Evolutionary conservation across 768 basidiomycete genomes (phyloP), one percentile per base, ranked within the genome.

Genomic region (Russula abietina): DNA sequence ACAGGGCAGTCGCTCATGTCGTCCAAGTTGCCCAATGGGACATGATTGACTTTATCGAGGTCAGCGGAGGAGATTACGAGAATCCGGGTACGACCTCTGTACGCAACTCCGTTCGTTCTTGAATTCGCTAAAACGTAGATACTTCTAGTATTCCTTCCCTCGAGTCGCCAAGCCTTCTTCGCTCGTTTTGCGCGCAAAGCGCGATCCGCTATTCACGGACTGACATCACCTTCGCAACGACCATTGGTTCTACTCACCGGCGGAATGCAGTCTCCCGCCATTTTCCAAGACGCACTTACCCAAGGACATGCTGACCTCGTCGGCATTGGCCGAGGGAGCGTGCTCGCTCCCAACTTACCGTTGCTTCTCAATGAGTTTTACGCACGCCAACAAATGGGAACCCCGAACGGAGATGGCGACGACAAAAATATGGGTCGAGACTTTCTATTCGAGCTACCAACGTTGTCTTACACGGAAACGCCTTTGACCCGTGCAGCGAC

Each of bases 1-100:
- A 67, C 8, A 75, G 80, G 28, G 86, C 86, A 0, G 72, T 92
- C 2, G 72, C 78, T 24, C 86, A 93, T 69, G 75, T 93, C 14
- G 72, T 74, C 19, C 71, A 78, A 43, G 83, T 93, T 32, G 81
- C 86, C 0, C 70, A 72, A 43, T 91, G 90, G 85, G 79, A 79
- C 1, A 73, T 75, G 19, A 69, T 95, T 5, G 93, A 96, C 71
- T 88, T 93, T 69, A 83, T 96, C 55, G 93, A 96, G 73, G 82
- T 96, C 62, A 91, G 87, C 59, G 93, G 93, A 1, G 93, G 93
- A 0, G 86, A 87, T 70, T 96, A 95, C 67, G 89, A 92, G 69
- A 82, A 79, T 19, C 87, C 89, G 67, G 83, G 91, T 87, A 67
- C 19, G 78, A 68, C 2, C 24, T 24, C 19, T 5, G 9, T 57